Percentiles rank a stretch among this genome's conserved stretches.
Evolutionary conservation across 352 stramenopile species (phyloP).

Genomic region (Saprolegnia diclina): DNA sequence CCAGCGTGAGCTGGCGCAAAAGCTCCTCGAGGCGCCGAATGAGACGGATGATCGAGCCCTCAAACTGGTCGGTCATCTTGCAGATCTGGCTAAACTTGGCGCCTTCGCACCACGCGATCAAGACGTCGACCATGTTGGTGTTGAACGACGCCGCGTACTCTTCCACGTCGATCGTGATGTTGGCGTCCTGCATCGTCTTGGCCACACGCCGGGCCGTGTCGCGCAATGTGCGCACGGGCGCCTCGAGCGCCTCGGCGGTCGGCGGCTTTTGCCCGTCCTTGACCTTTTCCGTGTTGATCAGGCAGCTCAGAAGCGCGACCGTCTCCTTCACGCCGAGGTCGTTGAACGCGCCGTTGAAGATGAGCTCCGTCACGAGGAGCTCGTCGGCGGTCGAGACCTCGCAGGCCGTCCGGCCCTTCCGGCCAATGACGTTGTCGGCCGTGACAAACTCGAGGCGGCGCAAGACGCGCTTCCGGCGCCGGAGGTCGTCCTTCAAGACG

Average conservation of each 20-base stretch:
- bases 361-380: constrained; percentile 97
- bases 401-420: constrained; percentile 98
- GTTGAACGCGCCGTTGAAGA: constrained; percentile 98
- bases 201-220: constrained; percentile 91
- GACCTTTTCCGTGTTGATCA: constrained; percentile 95
- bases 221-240: constrained; percentile 91
- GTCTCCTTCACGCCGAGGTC: constrained; percentile 96
- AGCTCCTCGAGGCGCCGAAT: constrained; percentile 97
- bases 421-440: constrained; percentile 94
- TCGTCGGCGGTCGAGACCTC: constrained; percentile 99
- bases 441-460: constrained; percentile 95
- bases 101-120: constrained; percentile 96
- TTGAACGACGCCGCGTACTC: constrained; percentile 98
- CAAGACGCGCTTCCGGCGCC: constrained; percentile 95
- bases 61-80: constrained; percentile 97
- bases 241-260: constrained; percentile 69
- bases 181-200: constrained; percentile 87
- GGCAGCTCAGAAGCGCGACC: constrained; percentile 93
- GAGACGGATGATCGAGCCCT: constrained; percentile 98
- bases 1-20: constrained; percentile 92
- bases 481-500: constrained; percentile 93
- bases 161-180: constrained; percentile 94
- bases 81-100: constrained; percentile 99
- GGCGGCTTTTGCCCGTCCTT: constrained; percentile 85
- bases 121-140: constrained; percentile 96